These are phyloP conservation scores for Populus trichocarpa DNA, from an alignment of 441 rosid genomes.

Conservation along the genomic window DNA sequence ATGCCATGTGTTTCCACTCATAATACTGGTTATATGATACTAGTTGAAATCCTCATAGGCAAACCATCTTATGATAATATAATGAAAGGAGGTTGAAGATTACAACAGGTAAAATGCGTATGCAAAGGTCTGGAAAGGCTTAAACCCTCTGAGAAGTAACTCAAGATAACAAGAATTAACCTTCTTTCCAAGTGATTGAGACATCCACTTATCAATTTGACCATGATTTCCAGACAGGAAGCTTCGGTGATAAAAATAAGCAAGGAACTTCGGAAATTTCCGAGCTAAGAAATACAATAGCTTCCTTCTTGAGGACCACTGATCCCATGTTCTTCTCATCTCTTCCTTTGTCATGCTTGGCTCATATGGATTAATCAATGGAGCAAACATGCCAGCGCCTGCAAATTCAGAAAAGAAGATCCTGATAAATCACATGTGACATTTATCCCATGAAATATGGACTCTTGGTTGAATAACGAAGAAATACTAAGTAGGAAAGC, in stretches of 20 bases:
- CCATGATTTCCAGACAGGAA: conserved; percentile 67
- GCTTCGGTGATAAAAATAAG: conserved; percentile 43
- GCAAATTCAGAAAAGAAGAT: conserved; percentile 24
- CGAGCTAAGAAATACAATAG: conserved; percentile 58
- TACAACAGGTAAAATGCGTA: neutral
- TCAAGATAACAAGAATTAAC: conserved; percentile 26
- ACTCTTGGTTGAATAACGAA: neutral
- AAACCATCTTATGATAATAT: neutral
- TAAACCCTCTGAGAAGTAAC: neutral
- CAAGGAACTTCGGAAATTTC: conserved; percentile 49
- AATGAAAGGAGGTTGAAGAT: neutral
- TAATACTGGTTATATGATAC: neutral
- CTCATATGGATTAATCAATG: conserved; percentile 69
- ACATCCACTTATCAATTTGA: conserved; percentile 60
- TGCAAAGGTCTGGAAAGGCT: neutral
- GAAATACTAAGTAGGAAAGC: neutral
- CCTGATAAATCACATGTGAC: neutral
- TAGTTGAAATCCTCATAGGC: neutral
- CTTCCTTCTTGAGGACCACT: conserved; percentile 52
- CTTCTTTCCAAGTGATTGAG: conserved; percentile 49
- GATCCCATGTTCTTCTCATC: conserved; percentile 47
- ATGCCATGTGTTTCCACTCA: neutral
- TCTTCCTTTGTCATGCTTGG: conserved; percentile 50
- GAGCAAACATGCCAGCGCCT: conserved; percentile 69
- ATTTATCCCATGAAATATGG: neutral